These are phyloP conservation scores for Agastache rugosa DNA, from an alignment of 257 asterid species.

Conservation along the genomic window DNA sequence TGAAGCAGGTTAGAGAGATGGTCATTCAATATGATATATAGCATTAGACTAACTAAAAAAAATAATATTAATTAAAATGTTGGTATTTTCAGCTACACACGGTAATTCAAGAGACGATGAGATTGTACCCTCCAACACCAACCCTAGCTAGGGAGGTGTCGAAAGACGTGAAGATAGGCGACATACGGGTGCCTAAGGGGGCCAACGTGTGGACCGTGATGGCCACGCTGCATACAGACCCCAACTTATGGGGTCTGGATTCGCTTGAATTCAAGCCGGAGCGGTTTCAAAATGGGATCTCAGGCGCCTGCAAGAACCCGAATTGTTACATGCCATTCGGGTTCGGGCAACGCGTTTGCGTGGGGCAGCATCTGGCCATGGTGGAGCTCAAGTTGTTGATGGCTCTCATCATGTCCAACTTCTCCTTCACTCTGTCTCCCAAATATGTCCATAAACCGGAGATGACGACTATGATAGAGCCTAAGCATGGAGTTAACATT, in stretches of 20 bases:
- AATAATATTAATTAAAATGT: no score
- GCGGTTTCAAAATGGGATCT: conserved; percentile 57
- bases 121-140: conserved; percentile 52
- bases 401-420: conserved; percentile 43
- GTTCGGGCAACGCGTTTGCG: conserved; percentile 53
- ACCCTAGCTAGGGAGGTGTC: conserved; percentile 51
- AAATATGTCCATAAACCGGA: conserved; percentile 54
- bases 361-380: conserved; percentile 59
- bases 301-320: conserved; percentile 56
- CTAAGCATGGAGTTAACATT: conserved; percentile 49
- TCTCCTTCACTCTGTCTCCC: conserved; percentile 49
- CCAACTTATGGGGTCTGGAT: conserved; percentile 54
- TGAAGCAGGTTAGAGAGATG: conserved; percentile 46
- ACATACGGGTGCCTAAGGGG: conserved; percentile 47
- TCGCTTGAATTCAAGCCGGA: conserved; percentile 52
- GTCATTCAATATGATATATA: not conserved
- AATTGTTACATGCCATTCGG: conserved; percentile 53
- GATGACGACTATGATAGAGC: conserved; percentile 46
- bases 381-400: conserved; percentile 56
- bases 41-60: no score
- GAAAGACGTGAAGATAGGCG: conserved; percentile 41
- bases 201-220: conserved; percentile 51
- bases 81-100: conserved; percentile 12
- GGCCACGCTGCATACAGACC: conserved; percentile 47
- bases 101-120: conserved; percentile 62